phyloP scores from a whole-genome alignment of 345 rosid genomes.

The Camelina hispida region DNA sequence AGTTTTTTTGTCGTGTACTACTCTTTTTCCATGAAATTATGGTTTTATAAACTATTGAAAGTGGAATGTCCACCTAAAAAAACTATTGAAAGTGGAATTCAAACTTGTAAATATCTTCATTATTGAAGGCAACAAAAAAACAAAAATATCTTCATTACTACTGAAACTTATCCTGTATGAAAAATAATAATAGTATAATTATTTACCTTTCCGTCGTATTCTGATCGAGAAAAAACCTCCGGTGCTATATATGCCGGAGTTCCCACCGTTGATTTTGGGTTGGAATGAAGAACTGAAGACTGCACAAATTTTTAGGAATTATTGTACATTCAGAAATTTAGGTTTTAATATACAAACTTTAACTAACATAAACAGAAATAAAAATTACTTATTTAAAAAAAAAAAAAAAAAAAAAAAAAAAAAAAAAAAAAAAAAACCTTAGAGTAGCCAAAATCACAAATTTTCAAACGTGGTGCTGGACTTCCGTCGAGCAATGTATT shows the following conservation, averaged over 20 bases:
- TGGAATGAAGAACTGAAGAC: constrained; percentile 92
- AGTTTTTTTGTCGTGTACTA: constrained; percentile 35
- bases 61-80: constrained; percentile 11
- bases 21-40: constrained; percentile 37
- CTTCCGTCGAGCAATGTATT: constrained; percentile 92
- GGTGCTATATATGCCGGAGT: constrained; percentile 99
- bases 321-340: not conserved
- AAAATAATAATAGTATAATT: not conserved
- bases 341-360: not conserved
- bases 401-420: constrained; percentile 38
- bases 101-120: constrained; percentile 31
- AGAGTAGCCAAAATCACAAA: constrained; percentile 97
- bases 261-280: constrained; percentile 97
- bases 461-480: constrained; percentile 88
- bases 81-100: constrained; percentile 35
- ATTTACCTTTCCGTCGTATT: constrained; percentile 93
- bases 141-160: constrained; percentile 22
- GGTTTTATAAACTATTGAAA: constrained; percentile 34
- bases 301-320: constrained; percentile 17
- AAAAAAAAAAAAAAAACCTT: constrained; percentile 55
- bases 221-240: constrained; percentile 76
- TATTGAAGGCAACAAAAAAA: not conserved
- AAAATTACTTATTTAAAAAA: too few species aligned
- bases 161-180: not conserved
- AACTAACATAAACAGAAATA: not conserved